These are phyloP conservation scores for Amphichorda felina DNA, from an alignment of 2,329 filamentous ascomycete species.

Conservation along the genomic window DNA sequence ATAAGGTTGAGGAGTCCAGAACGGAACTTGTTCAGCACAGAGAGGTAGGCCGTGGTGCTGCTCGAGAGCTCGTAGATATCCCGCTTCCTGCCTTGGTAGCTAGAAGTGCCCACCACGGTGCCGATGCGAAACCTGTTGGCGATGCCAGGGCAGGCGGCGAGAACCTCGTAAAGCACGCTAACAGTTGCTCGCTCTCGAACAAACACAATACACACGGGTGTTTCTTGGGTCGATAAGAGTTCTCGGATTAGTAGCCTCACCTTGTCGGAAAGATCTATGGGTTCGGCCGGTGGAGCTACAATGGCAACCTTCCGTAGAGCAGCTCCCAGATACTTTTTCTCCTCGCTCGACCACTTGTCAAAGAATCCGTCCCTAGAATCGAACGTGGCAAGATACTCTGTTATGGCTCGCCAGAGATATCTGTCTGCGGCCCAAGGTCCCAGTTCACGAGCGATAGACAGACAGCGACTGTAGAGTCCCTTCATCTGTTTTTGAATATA, in stretches of 20 bases:
- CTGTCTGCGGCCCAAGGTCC: constrained; percentile 59
- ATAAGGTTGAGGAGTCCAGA: constrained; percentile 42
- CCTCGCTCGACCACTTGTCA: constrained; percentile 31
- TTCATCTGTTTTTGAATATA: constrained; percentile 43
- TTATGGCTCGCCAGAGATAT: constrained; percentile 43
- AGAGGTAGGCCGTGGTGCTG: constrained; percentile 14
- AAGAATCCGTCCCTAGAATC: constrained; percentile 12
- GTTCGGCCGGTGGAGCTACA: constrained; percentile 5
- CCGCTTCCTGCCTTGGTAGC: constrained; percentile 17
- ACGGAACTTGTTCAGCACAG: constrained; percentile 35
- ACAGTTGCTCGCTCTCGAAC: constrained; percentile 51
- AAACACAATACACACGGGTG: constrained; percentile 51
- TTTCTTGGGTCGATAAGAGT: constrained; percentile 29
- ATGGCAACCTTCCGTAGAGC: constrained; percentile 26
- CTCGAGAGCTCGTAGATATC: constrained; percentile 27
- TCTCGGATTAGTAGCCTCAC: constrained; percentile 37
- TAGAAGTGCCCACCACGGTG: constrained; percentile 43
- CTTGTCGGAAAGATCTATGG: constrained; percentile 41
- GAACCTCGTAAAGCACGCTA: constrained; percentile 43
- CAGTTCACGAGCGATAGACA: constrained; percentile 41
- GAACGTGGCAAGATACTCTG: constrained; percentile 14
- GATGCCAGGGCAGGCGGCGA: constrained; percentile 38
- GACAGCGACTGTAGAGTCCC: constrained; percentile 36
- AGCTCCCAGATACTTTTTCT: constrained; percentile 42
- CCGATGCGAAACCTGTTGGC: constrained; percentile 35